Conservation (phyloP, 805 yeast species). For the Kodamaea hsintzibuensis region DNA sequence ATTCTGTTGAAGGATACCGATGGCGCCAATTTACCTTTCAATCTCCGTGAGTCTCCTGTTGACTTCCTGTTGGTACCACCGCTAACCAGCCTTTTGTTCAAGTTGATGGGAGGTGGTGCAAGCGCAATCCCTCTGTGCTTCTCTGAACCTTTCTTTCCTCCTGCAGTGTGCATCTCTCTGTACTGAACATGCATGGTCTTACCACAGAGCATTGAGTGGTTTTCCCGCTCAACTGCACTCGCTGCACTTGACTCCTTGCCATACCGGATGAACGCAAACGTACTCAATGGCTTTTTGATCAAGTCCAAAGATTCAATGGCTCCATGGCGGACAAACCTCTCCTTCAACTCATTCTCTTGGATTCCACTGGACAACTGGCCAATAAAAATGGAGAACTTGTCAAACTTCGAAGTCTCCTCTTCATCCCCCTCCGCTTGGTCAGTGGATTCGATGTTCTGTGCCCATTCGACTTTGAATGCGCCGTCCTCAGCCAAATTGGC, state of each 20-base stretch:
- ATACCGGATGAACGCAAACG: slow-evolving; percentile 75
- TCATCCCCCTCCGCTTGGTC: slow-evolving; percentile 26
- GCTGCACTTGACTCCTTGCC: slow-evolving; percentile 74
- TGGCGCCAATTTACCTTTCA: background rate
- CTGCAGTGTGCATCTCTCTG: slow-evolving; percentile 49
- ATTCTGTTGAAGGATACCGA: background rate
- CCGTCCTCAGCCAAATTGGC: slow-evolving; percentile 61
- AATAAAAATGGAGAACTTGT: slow-evolving; percentile 72
- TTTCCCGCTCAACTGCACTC: slow-evolving; percentile 81
- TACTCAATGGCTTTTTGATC: slow-evolving; percentile 46
- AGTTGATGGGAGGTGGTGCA: slow-evolving; percentile 83
- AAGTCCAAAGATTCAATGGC: slow-evolving; percentile 58
- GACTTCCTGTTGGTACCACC: background rate
- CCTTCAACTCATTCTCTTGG: slow-evolving; percentile 53
- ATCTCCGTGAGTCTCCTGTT: background rate
- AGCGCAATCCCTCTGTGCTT: slow-evolving; percentile 44
- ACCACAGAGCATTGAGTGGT: slow-evolving; percentile 71
- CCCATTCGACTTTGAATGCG: slow-evolving; percentile 76
- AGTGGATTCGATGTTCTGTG: slow-evolving; percentile 67
- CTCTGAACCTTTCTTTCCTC: slow-evolving; percentile 2
- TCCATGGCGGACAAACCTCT: slow-evolving; percentile 71
- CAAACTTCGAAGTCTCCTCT: slow-evolving; percentile 40
- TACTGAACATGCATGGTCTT: slow-evolving; percentile 86
- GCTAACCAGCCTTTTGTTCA: slow-evolving; percentile 22
- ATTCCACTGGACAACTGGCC: slow-evolving; percentile 66